Conservation (phyloP, 345 rosid genomes). For the Mallotus nudiflorus region DNA sequence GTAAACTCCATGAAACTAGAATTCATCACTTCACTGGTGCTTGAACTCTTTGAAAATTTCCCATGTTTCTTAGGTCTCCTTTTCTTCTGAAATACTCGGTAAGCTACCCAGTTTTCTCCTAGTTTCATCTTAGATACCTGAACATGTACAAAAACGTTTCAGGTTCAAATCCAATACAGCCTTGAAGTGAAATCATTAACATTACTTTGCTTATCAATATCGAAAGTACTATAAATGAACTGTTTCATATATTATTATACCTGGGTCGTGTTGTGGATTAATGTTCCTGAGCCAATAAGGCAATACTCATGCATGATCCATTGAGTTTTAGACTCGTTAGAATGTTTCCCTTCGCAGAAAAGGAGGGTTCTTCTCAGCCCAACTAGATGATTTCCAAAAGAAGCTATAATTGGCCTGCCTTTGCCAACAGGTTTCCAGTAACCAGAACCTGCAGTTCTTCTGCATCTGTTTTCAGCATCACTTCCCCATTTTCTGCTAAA, state of each 20-base stretch:
- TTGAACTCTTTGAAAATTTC: slow-evolving; percentile 8
- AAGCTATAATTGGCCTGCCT: slow-evolving; percentile 45
- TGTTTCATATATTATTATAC: slow-evolving; percentile 4
- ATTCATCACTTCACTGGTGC: neutral
- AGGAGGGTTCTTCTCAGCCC: slow-evolving; percentile 57
- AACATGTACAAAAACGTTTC: slow-evolving; percentile 3
- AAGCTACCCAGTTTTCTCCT: slow-evolving; percentile 72
- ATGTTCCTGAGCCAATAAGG: slow-evolving; percentile 32
- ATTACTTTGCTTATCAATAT: neutral
- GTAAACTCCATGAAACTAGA: slow-evolving; percentile 32
- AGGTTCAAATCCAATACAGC: slow-evolving; percentile 10
- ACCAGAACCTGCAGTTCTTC: slow-evolving; percentile 52
- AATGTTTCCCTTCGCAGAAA: slow-evolving; percentile 43
- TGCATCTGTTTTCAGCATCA: slow-evolving; percentile 30
- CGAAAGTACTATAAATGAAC: no score
- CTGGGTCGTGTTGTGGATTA: slow-evolving; percentile 29
- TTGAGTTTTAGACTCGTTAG: slow-evolving; percentile 28
- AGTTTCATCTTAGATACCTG: slow-evolving; percentile 37
- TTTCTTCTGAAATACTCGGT: slow-evolving; percentile 62
- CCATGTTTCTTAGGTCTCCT: slow-evolving; percentile 29
- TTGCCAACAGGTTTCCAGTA: slow-evolving; percentile 68
- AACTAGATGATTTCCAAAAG: slow-evolving; percentile 37
- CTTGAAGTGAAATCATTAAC: neutral
- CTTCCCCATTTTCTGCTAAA: slow-evolving; percentile 42
- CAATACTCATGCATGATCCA: slow-evolving; percentile 75